phyloP scores from a whole-genome alignment of 2,329 filamentous ascomycete genomes.

The Tolypocladium capitatum region DNA sequence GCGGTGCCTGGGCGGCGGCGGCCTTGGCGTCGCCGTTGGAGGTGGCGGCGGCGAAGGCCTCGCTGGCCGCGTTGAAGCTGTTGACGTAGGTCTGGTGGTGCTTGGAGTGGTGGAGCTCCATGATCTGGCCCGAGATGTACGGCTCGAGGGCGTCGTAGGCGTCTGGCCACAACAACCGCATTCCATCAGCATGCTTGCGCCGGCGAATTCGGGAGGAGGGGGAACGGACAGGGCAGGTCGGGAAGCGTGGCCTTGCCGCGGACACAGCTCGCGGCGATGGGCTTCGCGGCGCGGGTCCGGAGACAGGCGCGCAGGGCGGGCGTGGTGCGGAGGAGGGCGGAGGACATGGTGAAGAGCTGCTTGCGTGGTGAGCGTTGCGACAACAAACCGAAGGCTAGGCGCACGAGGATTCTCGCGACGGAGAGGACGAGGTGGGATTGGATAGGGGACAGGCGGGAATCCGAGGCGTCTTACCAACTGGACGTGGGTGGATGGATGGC shows the following conservation, averaged over 20 bases:
- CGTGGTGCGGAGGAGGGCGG: conserved; percentile 59
- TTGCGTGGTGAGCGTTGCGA: neutral
- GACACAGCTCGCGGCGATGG: conserved; percentile 56
- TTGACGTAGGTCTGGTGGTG: conserved; percentile 93
- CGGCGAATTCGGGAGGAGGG: no score
- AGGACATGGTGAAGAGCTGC: conserved; percentile 48
- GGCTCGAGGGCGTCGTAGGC: conserved; percentile 93
- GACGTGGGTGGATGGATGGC: neutral
- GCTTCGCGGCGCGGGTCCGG: conserved; percentile 50
- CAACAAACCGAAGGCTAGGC: neutral
- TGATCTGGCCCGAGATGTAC: conserved; percentile 75
- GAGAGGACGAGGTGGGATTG: conserved; percentile 3
- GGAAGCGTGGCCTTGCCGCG: conserved; percentile 87
- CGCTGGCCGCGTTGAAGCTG: conserved; percentile 67
- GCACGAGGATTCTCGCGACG: neutral
- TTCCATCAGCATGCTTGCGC: neutral
- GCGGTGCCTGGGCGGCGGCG: conserved; percentile 36
- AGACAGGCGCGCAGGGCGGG: conserved; percentile 57
- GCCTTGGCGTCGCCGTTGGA: conserved; percentile 45
- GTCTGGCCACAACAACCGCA: conserved; percentile 37
- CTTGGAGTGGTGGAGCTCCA: conserved; percentile 90
- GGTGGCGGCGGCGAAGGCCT: conserved; percentile 55
- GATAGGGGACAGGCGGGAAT: neutral
- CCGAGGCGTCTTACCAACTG: neutral
- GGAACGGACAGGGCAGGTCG: conserved; percentile 51